Base-by-base conservation (phyloP, 768 basidiomycete genomes). In the Scleroderma citrinum region DNA sequence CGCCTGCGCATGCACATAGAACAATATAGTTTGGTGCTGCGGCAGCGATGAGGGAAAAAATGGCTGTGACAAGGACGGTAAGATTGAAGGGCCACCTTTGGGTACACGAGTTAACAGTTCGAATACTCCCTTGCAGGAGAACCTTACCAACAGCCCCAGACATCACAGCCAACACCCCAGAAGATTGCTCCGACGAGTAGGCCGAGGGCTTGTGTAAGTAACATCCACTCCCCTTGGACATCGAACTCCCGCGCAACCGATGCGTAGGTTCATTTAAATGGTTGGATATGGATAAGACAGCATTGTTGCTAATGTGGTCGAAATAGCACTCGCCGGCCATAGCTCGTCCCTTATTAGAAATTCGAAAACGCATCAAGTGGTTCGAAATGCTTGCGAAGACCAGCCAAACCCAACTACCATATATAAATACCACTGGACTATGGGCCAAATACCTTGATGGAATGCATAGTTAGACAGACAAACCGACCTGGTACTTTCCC, bases 161-260 rank as follows among this genome's bases (percentile, higher is more conserved):
- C 66, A 51, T 87, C 85, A 13, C 78, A 79, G 11, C 75, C 77
- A 23, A 83, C 61, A 32, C 83, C 83, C 83, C 83, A 87, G 51
- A 84, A 77, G 3, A 75, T 74, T 13, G 83, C 82, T 23, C 86
- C 85, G 0, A 85, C 75, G 0, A 89, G 72, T 1, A 89, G 64
- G 1, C 87, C 87, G 13, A 87, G 69, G 51, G 85, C 85, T 59
- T 84, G 83, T 2, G 80, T 82, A 6, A 91, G 74, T 39, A 80
- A 81, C 30, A 88, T 69, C 58, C 77, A 81, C 0, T 82, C 82
- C 0, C 79, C 79, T 36, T 77, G 59, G 49, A 80, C 79, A 0
- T 68, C 59, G 63, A 88, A 87, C 59, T 90, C 87, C 49, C 77
- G 75, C 21, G 82, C 67, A 12, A 84, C 80, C 1, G 83, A 78